phyloP scores from a whole-genome alignment of 768 basidiomycete genomes.

The Nidula microcarpa region DNA sequence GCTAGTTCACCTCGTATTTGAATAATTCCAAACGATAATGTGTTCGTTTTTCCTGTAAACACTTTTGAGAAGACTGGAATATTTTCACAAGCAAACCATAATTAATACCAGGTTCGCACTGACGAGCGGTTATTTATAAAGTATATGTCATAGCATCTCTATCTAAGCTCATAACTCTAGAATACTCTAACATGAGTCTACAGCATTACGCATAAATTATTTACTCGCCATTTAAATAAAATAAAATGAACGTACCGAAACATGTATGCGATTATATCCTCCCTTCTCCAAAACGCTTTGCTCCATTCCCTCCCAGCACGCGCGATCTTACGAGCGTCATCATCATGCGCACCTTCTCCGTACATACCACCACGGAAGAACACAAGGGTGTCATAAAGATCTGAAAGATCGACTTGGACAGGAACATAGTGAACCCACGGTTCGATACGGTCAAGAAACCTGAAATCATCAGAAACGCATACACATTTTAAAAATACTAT shows the following conservation, averaged over 20 bases:
- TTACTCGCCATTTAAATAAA: neutral
- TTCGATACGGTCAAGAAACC: slow-evolving; percentile 53
- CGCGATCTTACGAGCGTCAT: slow-evolving; percentile 51
- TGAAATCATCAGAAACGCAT: slow-evolving; percentile 9
- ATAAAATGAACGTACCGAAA: slow-evolving; percentile 30
- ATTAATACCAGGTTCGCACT: neutral
- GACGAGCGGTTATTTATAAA: neutral
- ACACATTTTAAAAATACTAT: neutral
- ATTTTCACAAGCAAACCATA: neutral
- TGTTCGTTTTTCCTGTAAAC: no score
- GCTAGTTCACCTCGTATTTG: no score
- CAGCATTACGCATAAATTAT: neutral
- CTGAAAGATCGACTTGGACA: slow-evolving; percentile 58
- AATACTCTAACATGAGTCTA: slow-evolving; percentile 24
- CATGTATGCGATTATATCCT: slow-evolving; percentile 46
- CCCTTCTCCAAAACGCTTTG: slow-evolving; percentile 38
- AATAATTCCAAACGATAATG: no score
- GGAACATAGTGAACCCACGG: slow-evolving; percentile 80
- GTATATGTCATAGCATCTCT: slow-evolving; percentile 21
- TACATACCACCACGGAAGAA: slow-evolving; percentile 70
- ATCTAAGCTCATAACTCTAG: slow-evolving; percentile 21
- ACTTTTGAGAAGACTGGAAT: no score
- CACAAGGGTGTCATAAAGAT: slow-evolving; percentile 65
- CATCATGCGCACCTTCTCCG: slow-evolving; percentile 59
- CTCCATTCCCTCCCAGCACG: slow-evolving; percentile 25